Conservation (phyloP, 257 asterid genomes). For the Capsicum pubescens region DNA sequence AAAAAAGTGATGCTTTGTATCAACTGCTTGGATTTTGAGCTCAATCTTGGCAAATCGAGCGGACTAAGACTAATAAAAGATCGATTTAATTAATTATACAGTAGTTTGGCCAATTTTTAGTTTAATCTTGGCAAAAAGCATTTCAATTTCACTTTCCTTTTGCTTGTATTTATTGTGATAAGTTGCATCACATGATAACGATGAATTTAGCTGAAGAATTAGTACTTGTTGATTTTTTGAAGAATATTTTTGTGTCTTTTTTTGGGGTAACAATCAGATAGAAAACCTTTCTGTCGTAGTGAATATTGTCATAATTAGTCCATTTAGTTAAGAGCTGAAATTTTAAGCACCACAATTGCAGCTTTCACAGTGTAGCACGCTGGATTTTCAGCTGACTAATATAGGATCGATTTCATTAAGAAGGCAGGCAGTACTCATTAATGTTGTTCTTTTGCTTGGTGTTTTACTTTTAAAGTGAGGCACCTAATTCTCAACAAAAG, state of each 20-base stretch:
- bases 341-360: background rate
- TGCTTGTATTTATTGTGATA: background rate
- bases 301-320: slow-evolving; percentile 12
- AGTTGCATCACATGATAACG: slow-evolving; percentile 1
- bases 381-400: background rate
- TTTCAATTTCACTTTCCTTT: slow-evolving; percentile 9
- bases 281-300: background rate
- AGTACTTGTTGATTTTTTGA: background rate
- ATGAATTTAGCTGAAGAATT: background rate
- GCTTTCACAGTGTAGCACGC: background rate
- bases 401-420: background rate
- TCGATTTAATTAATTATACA: no score
- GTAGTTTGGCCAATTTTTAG: no score
- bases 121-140: background rate
- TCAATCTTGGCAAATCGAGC: no score
- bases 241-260: background rate
- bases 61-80: no score
- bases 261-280: background rate
- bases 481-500: background rate
- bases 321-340: background rate
- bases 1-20: no score
- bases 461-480: background rate
- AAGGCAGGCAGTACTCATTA: background rate
- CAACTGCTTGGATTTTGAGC: no score
- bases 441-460: background rate